Evolutionary conservation across 495 filamentous ascomycete species (phyloP), one percentile per base, ranked within the genome.

Genomic region (Collariella sp.): DNA sequence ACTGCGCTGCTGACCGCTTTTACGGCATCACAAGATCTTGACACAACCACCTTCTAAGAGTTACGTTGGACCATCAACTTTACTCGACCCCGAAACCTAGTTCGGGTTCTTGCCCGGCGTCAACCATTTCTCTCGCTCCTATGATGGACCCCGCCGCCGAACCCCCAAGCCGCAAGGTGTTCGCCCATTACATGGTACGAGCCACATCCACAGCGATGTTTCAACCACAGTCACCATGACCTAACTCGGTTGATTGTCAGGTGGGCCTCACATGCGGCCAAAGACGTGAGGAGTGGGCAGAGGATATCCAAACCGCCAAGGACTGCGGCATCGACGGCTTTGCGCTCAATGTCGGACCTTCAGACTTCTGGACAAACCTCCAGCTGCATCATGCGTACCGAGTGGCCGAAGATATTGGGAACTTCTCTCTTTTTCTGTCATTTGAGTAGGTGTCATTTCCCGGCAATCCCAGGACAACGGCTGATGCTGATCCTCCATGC

Each of bases 261-360:
- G 62, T 78, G 20, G 76, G 76, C 22, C 56, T 76, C 16, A 75
- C 76, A 16, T 60, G 46, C 23, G 63, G 63, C 1, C 74, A 79
- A 57, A 69, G 72, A 0, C 46, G 55, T 1, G 67, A 70, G 13
- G 73, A 83, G 31, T 88, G 82, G 79, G 67, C 72, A 36, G 68
- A 67, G 7, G 83, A 89, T 46, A 83, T 89, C 41, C 63, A 60
- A 7, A 65, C 75, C 10, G 85, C 85, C 9, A 76, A 81, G 56
- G 72, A 72, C 13, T 74, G 79, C 0, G 76, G 81, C 34, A 86
- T 89, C 46, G 85, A 89, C 60, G 86, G 81, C 3, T 89, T 89
- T 60, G 85, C 80, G 0, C 62, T 89, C 29, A 88, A 89, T 53
- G 75, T 87, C 40, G 86, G 75, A 0, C 72, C 75, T 4, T 67